phyloP scores from a whole-genome alignment of 108 stramenopile genomes.

The Licmophora abbreviata region DNA sequence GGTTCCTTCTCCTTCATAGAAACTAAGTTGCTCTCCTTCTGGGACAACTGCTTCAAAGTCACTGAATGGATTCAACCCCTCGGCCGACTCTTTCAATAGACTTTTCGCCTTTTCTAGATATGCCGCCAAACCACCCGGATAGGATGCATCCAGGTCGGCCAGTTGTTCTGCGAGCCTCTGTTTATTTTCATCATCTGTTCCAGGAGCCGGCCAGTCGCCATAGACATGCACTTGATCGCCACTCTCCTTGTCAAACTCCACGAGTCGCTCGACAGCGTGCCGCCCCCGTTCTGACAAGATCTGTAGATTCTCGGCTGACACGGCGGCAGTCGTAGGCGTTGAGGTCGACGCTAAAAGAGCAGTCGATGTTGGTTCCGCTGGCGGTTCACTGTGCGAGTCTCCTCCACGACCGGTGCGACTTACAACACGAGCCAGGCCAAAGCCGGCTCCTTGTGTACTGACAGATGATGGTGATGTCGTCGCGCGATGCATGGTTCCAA shows the following conservation, averaged over 20 bases:
- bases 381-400: not conserved
- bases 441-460: not conserved
- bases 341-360: not conserved
- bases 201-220: slow-evolving; percentile 77
- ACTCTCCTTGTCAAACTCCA: slow-evolving; percentile 29
- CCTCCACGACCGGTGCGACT: not conserved
- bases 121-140: slow-evolving; percentile 89
- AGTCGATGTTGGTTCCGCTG: not conserved
- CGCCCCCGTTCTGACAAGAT: slow-evolving; percentile 58
- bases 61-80: slow-evolving; percentile 89
- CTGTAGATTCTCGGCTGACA: slow-evolving; percentile 46
- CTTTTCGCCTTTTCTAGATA: slow-evolving; percentile 84
- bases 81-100: slow-evolving; percentile 80
- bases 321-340: not conserved
- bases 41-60: slow-evolving; percentile 89
- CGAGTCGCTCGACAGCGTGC: slow-evolving; percentile 44
- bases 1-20: slow-evolving; percentile 80
- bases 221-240: slow-evolving; percentile 76
- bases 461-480: not conserved
- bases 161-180: slow-evolving; percentile 63
- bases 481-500: not conserved
- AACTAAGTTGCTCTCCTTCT: slow-evolving; percentile 77
- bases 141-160: slow-evolving; percentile 80
- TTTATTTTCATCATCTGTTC: slow-evolving; percentile 75
- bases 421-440: not conserved